These are phyloP conservation scores for Monilinia vaccinii-corymbosi DNA, from an alignment of 2,329 filamentous ascomycete species.

Conservation along the genomic window DNA sequence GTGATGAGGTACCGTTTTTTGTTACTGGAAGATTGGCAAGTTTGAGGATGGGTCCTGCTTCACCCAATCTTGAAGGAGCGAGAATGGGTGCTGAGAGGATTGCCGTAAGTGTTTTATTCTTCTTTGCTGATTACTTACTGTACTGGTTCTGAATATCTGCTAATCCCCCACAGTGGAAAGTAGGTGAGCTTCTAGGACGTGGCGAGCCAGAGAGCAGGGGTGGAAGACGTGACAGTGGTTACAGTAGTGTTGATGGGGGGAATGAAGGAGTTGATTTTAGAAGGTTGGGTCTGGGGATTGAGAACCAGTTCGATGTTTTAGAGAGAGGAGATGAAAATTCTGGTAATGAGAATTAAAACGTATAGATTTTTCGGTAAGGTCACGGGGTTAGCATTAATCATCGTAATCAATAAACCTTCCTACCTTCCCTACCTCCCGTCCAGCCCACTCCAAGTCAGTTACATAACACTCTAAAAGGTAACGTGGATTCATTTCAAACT, in stretches of 20 bases:
- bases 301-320: constrained; percentile 21
- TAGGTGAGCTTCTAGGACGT: constrained; percentile 15
- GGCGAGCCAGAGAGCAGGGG: not conserved
- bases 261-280: constrained; percentile 18
- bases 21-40: constrained; percentile 59
- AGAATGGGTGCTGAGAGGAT: constrained; percentile 61
- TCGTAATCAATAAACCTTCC: too few relatives aligned
- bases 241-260: constrained; percentile 6
- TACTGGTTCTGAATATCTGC: not conserved
- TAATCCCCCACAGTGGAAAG: constrained; percentile 14
- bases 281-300: constrained; percentile 19
- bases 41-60: constrained; percentile 61
- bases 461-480: not conserved
- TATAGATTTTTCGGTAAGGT: not conserved
- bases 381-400: too few relatives aligned
- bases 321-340: not conserved
- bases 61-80: constrained; percentile 65
- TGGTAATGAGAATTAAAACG: not conserved
- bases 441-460: too few relatives aligned
- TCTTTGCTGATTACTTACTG: not conserved
- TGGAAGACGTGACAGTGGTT: constrained; percentile 12
- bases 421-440: too few relatives aligned
- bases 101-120: constrained; percentile 10
- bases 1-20: constrained; percentile 62
- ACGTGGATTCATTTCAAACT: not conserved